Conservation (phyloP, 2,329 filamentous ascomycete species). For the Chalaropsis ovoidea region DNA sequence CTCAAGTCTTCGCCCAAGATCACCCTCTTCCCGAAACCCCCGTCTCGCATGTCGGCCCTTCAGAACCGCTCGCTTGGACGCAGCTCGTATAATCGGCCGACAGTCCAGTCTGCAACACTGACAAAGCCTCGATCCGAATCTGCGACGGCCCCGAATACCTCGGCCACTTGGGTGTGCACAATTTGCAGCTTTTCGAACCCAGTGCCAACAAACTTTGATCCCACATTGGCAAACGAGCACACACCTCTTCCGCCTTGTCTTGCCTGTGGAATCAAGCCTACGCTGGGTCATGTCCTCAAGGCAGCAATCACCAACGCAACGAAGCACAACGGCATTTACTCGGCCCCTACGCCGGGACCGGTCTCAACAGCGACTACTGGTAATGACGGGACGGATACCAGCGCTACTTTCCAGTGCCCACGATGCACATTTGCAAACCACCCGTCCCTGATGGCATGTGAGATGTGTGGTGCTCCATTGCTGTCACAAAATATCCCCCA, state of each 20-base stretch:
- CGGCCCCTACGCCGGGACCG: background rate
- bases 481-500: slow-evolving; percentile 42
- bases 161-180: slow-evolving; percentile 85
- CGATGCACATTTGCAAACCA: slow-evolving; percentile 93
- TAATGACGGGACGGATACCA: slow-evolving; percentile 16
- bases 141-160: slow-evolving; percentile 33
- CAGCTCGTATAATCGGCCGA: slow-evolving; percentile 2
- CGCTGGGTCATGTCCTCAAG: slow-evolving; percentile 71
- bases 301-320: slow-evolving; percentile 69
- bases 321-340: slow-evolving; percentile 35
- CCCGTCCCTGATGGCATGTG: slow-evolving; percentile 72
- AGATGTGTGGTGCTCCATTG: slow-evolving; percentile 79
- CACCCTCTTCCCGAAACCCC: slow-evolving; percentile 72
- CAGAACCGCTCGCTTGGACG: slow-evolving; percentile 9
- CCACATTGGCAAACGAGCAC: slow-evolving; percentile 64
- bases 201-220: slow-evolving; percentile 87
- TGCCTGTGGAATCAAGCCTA: slow-evolving; percentile 87
- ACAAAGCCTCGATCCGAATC: background rate
- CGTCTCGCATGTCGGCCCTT: slow-evolving; percentile 45
- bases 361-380: background rate
- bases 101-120: background rate
- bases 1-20: slow-evolving; percentile 92
- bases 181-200: slow-evolving; percentile 95
- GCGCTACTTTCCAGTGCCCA: slow-evolving; percentile 53
- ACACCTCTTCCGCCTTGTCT: slow-evolving; percentile 79